Evolutionary conservation across 345 rosid genomes (phyloP).

Genomic region (Hibiscus mutabilis): DNA sequence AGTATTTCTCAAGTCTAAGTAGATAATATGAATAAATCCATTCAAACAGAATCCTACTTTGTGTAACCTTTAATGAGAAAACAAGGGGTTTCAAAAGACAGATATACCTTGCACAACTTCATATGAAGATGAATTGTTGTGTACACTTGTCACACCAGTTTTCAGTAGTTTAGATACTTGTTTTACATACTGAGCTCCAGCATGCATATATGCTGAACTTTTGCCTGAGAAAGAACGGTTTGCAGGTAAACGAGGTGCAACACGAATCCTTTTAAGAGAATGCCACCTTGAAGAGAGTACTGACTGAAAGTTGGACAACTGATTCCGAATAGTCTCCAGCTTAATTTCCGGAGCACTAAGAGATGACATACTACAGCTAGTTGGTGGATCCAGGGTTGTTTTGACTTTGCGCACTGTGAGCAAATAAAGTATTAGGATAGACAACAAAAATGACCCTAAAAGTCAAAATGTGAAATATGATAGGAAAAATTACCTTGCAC

Average conservation of each 20-base stretch:
- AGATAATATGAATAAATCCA: not conserved
- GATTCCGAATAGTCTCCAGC: conserved; percentile 50
- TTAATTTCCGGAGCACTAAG: conserved; percentile 47
- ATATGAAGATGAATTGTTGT: conserved; percentile 78
- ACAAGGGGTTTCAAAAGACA: not conserved
- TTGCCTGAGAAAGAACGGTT: conserved; percentile 73
- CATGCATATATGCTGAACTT: conserved; percentile 88
- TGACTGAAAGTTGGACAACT: conserved; percentile 51
- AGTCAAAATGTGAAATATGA: conserved; percentile 6
- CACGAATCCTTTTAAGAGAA: conserved; percentile 53
- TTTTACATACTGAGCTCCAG: conserved; percentile 81
- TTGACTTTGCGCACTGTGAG: conserved; percentile 81
- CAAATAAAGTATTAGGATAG: conserved; percentile 15
- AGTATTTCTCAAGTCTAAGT: not conserved
- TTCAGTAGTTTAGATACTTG: conserved; percentile 89
- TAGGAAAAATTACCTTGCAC: conserved; percentile 65
- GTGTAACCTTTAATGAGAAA: not conserved
- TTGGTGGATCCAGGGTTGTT: conserved; percentile 62
- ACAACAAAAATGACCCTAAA: conserved; percentile 9
- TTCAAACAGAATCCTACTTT: not conserved
- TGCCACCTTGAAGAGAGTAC: conserved; percentile 59
- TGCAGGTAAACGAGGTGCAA: conserved; percentile 46
- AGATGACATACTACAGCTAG: conserved; percentile 77
- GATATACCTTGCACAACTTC: conserved; percentile 70
- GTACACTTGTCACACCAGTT: conserved; percentile 79